Conservation (phyloP, 257 asterid genomes). For the Solanum chiquidenum region DNA sequence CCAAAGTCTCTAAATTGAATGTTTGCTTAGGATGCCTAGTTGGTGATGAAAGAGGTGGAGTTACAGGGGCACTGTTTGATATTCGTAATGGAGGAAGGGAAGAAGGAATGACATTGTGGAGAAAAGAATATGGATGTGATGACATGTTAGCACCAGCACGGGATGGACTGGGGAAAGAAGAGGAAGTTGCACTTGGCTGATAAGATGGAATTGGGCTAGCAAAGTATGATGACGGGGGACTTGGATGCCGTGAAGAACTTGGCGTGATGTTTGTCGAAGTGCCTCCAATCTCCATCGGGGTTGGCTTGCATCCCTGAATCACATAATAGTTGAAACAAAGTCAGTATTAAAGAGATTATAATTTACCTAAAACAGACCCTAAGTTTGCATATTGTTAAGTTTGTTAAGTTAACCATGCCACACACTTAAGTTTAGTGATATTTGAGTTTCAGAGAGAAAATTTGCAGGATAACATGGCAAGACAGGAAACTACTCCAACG, state of each 20-base stretch:
- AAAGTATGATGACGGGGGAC: constrained; percentile 17
- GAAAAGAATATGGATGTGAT: constrained; percentile 10
- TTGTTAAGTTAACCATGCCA: background rate
- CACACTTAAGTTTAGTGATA: background rate
- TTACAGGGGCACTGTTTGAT: constrained; percentile 88
- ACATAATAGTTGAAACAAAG: background rate
- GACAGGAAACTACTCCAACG: background rate
- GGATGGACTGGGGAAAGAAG: constrained; percentile 17
- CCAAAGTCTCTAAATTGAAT: constrained; percentile 4
- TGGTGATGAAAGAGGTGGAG: constrained; percentile 97
- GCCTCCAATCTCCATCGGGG: constrained; percentile 30
- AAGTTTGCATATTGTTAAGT: background rate
- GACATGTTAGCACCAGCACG: background rate
- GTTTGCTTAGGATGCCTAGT: constrained; percentile 52
- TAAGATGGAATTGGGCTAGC: constrained; percentile 18
- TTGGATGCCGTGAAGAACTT: constrained; percentile 8
- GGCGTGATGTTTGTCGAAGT: constrained; percentile 16
- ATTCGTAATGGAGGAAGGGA: constrained; percentile 79
- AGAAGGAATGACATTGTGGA: constrained; percentile 23
- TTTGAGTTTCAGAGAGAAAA: background rate
- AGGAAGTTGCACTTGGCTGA: constrained; percentile 13
- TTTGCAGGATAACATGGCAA: background rate
- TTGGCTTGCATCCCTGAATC: constrained; percentile 83
- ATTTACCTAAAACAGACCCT: background rate
- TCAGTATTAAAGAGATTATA: background rate